Conservation (phyloP, 1,284 basidiomycete genomes). For the Xerocomus minutiporus region DNA sequence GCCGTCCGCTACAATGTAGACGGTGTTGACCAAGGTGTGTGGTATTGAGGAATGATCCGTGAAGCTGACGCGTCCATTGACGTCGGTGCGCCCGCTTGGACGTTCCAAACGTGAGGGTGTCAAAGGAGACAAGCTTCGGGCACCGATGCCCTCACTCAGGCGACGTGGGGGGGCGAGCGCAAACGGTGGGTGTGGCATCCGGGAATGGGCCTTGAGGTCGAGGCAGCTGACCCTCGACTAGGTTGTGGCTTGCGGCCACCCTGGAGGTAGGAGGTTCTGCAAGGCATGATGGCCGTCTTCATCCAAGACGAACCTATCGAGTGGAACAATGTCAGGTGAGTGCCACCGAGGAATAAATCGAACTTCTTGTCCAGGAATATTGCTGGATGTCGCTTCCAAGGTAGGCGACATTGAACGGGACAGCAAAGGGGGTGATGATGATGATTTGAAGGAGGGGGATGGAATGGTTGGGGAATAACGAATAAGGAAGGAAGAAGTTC, state of each 20-base stretch:
- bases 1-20: neutral
- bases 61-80: neutral
- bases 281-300: neutral
- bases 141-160: neutral
- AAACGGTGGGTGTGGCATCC: neutral
- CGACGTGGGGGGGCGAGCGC: no score
- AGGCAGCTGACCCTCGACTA: neutral
- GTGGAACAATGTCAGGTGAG: neutral
- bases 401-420: neutral
- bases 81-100: neutral
- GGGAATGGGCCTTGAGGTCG: neutral
- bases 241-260: neutral
- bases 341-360: constrained; percentile 3
- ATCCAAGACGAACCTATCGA: neutral
- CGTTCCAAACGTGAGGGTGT: neutral
- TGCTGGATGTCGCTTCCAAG: neutral
- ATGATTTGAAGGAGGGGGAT: no score
- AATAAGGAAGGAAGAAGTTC: neutral
- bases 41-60: neutral
- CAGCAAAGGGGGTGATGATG: neutral
- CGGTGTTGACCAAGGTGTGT: constrained; percentile 3
- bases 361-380: neutral
- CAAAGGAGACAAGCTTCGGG: neutral
- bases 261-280: neutral
- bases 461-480: neutral